Conservation (phyloP, 768 basidiomycete species). For the Boletellus ananas region DNA sequence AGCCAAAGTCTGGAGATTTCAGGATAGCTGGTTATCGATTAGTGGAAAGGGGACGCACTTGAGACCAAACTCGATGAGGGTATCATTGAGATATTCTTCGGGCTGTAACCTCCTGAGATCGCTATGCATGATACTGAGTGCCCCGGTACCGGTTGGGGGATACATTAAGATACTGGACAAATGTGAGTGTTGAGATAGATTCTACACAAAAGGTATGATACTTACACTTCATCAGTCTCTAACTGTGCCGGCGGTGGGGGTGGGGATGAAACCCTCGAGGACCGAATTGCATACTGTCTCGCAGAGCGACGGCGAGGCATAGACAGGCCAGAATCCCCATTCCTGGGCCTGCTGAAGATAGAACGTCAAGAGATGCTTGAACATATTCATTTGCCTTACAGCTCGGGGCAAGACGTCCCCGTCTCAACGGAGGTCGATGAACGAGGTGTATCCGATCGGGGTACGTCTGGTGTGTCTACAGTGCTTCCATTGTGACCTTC, state of each 20-base stretch:
- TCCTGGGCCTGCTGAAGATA: slow-evolving; percentile 9
- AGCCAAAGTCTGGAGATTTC: slow-evolving; percentile 60
- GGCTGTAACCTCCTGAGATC: slow-evolving; percentile 73
- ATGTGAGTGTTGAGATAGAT: slow-evolving; percentile 2
- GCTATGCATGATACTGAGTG: slow-evolving; percentile 76
- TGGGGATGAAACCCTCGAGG: slow-evolving; percentile 11
- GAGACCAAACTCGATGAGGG: slow-evolving; percentile 91
- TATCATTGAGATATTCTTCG: slow-evolving; percentile 92
- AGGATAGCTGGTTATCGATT: not conserved
- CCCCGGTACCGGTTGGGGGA: slow-evolving; percentile 64
- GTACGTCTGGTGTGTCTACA: not conserved
- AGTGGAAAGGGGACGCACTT: slow-evolving; percentile 53
- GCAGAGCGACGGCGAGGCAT: slow-evolving; percentile 33
- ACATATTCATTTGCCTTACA: slow-evolving; percentile 13
- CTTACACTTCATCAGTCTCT: slow-evolving; percentile 68
- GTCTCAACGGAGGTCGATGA: slow-evolving; percentile 18
- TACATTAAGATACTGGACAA: slow-evolving; percentile 66
- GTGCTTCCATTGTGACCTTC: not conserved
- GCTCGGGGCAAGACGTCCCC: slow-evolving; percentile 4
- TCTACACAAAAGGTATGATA: not conserved
- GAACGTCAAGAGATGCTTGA: not conserved
- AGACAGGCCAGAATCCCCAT: slow-evolving; percentile 5
- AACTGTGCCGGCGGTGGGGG: slow-evolving; percentile 31
- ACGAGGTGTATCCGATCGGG: slow-evolving; percentile 16
- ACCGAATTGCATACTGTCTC: slow-evolving; percentile 31